These are phyloP conservation scores for Neofusicoccum ribis DNA, from an alignment of 2,329 filamentous ascomycete genomes.

Conservation along the genomic window DNA sequence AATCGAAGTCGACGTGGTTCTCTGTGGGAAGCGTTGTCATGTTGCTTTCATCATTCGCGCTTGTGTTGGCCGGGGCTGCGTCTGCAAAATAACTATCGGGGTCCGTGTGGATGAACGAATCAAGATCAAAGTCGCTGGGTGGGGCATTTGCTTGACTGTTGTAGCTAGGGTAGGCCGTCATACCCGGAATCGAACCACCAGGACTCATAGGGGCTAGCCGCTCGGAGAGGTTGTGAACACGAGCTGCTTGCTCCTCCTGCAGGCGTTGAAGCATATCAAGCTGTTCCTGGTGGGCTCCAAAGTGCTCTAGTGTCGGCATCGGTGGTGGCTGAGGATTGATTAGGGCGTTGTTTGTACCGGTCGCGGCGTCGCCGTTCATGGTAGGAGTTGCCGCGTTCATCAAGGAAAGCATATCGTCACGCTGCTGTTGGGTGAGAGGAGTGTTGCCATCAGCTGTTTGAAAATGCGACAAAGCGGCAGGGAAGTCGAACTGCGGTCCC, in stretches of 20 bases:
- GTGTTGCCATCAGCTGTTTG: constrained; percentile 48
- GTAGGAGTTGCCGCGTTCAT: constrained; percentile 44
- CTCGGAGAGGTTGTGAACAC: constrained; percentile 72
- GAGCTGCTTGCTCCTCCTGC: constrained; percentile 74
- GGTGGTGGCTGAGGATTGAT: constrained; percentile 56
- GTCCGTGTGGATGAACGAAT: constrained; percentile 50
- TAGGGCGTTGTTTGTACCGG: constrained; percentile 56
- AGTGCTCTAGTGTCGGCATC: constrained; percentile 60
- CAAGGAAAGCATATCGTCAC: constrained; percentile 48
- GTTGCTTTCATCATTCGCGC: constrained; percentile 14
- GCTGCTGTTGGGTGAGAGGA: constrained; percentile 49
- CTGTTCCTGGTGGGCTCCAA: constrained; percentile 70
- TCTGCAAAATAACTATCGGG: constrained; percentile 53
- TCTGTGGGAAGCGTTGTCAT: constrained; percentile 30
- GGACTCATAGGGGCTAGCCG: constrained; percentile 79
- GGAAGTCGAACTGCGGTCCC: constrained; percentile 46
- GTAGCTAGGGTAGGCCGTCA: constrained; percentile 2
- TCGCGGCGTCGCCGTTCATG: constrained; percentile 25
- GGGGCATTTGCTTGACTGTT: constrained; percentile 12
- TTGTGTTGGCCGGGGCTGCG: constrained; percentile 22
- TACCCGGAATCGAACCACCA: constrained; percentile 62
- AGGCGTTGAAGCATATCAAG: constrained; percentile 77
- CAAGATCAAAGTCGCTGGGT: constrained; percentile 39
- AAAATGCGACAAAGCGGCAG: constrained; percentile 48
- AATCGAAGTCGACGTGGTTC: constrained; percentile 23